Evolutionary conservation across 2,329 filamentous ascomycete genomes (phyloP).

Genomic region (Colletotrichum sp.): DNA sequence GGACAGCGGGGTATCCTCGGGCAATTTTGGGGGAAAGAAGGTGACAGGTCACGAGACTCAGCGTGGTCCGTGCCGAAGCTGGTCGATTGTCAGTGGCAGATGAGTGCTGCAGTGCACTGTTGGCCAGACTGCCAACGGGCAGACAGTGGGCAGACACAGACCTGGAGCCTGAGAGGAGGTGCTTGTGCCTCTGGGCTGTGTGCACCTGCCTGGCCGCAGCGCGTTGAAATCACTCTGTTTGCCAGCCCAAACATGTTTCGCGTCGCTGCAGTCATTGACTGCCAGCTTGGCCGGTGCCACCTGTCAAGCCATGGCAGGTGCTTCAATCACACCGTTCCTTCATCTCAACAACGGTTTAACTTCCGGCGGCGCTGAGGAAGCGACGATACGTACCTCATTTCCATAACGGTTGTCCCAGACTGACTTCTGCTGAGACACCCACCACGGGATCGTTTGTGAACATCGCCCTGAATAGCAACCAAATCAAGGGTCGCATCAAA

Average conservation of each 20-base stretch:
- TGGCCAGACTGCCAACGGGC: not conserved
- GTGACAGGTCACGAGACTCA: constrained; percentile 20
- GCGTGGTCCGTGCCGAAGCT: constrained; percentile 12
- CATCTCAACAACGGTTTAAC: not conserved
- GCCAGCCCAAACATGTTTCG: constrained; percentile 6
- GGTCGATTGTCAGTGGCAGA: not conserved
- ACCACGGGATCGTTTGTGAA: not conserved
- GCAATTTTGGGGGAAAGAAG: constrained; percentile 4
- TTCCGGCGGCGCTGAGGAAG: not conserved
- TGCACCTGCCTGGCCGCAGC: not conserved
- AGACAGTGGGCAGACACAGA: not conserved
- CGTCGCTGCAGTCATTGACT: not conserved
- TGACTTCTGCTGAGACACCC: constrained; percentile 2
- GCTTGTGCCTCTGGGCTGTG: not conserved
- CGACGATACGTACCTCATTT: constrained; percentile 3
- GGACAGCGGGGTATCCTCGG: constrained; percentile 13
- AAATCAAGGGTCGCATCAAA: not conserved
- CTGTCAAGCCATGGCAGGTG: not conserved
- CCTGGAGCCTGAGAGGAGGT: not conserved
- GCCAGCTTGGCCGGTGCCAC: not conserved
- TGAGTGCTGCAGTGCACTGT: not conserved
- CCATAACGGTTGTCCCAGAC: not conserved
- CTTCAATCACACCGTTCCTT: not conserved
- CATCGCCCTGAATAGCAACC: not conserved
- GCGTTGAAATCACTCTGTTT: not conserved